Evolutionary conservation across 73 alveolate species (phyloP), one percentile per base, ranked within the genome.

Genomic region (Tetrahymena elliotti): DNA sequence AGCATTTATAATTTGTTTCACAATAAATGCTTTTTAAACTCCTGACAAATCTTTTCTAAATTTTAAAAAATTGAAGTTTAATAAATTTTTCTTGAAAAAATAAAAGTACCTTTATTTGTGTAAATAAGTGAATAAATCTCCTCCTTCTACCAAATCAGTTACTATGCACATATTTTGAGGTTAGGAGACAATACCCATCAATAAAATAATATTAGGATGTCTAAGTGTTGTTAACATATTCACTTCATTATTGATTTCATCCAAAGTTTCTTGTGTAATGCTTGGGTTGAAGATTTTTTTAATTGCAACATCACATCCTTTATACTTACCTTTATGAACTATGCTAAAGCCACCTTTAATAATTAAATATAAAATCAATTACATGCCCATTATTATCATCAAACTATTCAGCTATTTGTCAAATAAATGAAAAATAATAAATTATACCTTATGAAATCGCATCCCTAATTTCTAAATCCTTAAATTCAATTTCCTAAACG

Each of bases 201-300:
- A 95, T 31, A 98, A 95, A 22, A 99, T 98, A 54, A 99, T 98
- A 93, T 98, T 96, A 2, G 99, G 99, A 96, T 99, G 99, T 98
- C 99, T 97, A 93, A 99, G 96, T 41, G 98, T 94, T 37, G 98
- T 95, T 39, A 98, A 97, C 99, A 98, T 99, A 54, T 96, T 98
- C 31, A 98, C 97, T 95, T 99, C 99, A 94, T 99, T 99, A 68
- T 98, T 96, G 93, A 99, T 97, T 94, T 99, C 99, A 39, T 96
- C 96, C 93, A 98, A 94, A 82, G 98, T 96, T 18, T 97, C 98
- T 95, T 98, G 98, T 31, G 99, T 99, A 33, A 99, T 96, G 83
- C 98, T 96, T 27, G 99, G 99, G 93, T 99, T 99, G 94, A 99
- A 98, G 84, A 99, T 98, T 83, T 97, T 98, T 96, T 99, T 99